Conservation (phyloP, 352 stramenopile species). For the Elongisporangium prolatum region DNA sequence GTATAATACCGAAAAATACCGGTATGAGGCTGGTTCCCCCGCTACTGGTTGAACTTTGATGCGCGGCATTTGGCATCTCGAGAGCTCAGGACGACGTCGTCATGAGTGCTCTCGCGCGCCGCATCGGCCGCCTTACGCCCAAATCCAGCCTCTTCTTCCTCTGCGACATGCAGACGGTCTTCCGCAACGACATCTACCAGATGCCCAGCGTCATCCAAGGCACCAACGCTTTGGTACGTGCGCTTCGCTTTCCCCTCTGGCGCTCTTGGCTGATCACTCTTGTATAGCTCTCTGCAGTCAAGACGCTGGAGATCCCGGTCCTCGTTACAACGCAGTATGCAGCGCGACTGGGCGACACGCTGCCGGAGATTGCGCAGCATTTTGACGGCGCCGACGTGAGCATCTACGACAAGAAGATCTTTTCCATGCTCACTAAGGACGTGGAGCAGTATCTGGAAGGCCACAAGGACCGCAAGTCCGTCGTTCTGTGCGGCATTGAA, state of each 20-base stretch:
- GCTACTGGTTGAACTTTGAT: not conserved
- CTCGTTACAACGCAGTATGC: conserved; percentile 96
- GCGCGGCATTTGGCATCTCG: not conserved
- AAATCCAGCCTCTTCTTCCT: conserved; percentile 89
- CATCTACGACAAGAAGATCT: conserved; percentile 97
- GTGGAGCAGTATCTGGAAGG: conserved; percentile 73
- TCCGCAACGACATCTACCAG: conserved; percentile 92
- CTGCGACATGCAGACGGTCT: conserved; percentile 97
- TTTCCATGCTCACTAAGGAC: conserved; percentile 97
- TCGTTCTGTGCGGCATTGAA: conserved; percentile 98
- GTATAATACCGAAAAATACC: too few relatives aligned
- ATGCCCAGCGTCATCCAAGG: conserved; percentile 88
- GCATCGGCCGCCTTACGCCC: conserved; percentile 51
- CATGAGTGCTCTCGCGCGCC: conserved; percentile 20
- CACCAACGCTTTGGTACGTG: conserved; percentile 54
- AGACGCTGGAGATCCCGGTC: conserved; percentile 89
- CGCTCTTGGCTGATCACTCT: not conserved
- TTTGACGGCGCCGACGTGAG: conserved; percentile 39
- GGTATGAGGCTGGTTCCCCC: too few relatives aligned
- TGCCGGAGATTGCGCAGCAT: conserved; percentile 66
- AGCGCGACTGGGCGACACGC: conserved; percentile 91
- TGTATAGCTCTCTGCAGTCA: conserved; percentile 45
- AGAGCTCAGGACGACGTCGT: not conserved
- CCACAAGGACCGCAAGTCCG: conserved; percentile 57
- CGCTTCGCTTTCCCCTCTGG: not conserved